Evolutionary conservation across 495 filamentous ascomycete species (phyloP), one percentile per base, ranked within the genome.

Genomic region (Neurospora tetraspora): DNA sequence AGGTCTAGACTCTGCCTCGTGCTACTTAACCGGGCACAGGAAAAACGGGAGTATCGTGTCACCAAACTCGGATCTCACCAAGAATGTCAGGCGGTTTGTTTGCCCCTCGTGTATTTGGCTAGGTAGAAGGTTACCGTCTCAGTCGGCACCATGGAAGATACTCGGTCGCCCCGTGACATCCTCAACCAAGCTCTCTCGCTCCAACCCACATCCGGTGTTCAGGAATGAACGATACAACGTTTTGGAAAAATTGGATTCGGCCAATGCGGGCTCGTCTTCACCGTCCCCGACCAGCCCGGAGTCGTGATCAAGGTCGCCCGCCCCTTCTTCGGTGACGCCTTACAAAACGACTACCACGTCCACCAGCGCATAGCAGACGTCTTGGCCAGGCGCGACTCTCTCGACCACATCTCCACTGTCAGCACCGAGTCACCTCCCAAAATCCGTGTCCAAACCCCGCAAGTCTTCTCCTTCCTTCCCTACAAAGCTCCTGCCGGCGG

Each of bases 191-290:
- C 40, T 3, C 40, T 43, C 40, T 43, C 40, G 0, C 16, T 43
- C 6, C 40, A n/a, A 43, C 5, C 16, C 39, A 18, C 40, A 16
- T 6, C 16, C 16, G 16, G n/a, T n/a, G n/a, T n/a, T n/a, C n/a
- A n/a, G n/a, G n/a, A n/a, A n/a, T n/a, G n/a, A n/a, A n/a, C n/a
- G n/a, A n/a, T n/a, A n/a, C n/a, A n/a, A n/a, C n/a, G n/a, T n/a
- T 68, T 23, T 69, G 72, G 31, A 74, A 71, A 71, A 53, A 74
- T 71, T 12, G 73, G 73, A 18, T 74, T 74, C 39, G 59, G 73
- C 11, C 70, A 74, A 68, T 74, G 73, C 69, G 73, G 73, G 11
- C 65, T 74, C 10, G 59, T 74, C 1, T 71, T 69, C 53, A 10
- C 38, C 16, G 18, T n/a, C 4, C 39, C 40, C 9, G 34, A 36